These are phyloP conservation scores for Fusarium sp. DNA, from an alignment of 2,329 filamentous ascomycete genomes.

Conservation along the genomic window DNA sequence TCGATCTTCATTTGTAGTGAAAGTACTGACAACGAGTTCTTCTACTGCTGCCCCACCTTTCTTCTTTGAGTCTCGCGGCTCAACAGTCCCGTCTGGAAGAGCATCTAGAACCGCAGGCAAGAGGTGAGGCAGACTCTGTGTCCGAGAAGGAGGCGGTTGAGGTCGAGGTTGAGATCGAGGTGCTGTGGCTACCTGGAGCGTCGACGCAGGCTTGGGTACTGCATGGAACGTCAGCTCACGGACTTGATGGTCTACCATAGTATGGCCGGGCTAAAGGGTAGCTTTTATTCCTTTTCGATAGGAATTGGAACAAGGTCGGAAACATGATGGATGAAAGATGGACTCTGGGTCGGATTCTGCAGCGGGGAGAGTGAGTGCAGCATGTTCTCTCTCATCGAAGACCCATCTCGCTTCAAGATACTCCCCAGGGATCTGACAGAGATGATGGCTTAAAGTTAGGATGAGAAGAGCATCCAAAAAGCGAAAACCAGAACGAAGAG, in stretches of 20 bases:
- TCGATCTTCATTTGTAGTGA: slow-evolving; percentile 46
- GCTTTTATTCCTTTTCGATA: slow-evolving; percentile 24
- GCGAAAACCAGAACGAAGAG: neutral
- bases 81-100: slow-evolving; percentile 2
- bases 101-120: slow-evolving; percentile 20
- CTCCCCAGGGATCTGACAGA: slow-evolving; percentile 26
- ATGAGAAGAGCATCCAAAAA: neutral
- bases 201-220: slow-evolving; percentile 39
- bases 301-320: slow-evolving; percentile 23
- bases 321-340: slow-evolving; percentile 29
- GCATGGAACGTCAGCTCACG: slow-evolving; percentile 45
- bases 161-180: slow-evolving; percentile 13
- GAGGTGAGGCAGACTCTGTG: slow-evolving; percentile 27
- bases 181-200: slow-evolving; percentile 25
- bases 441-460: slow-evolving; percentile 8
- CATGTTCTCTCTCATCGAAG: slow-evolving; percentile 27
- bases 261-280: slow-evolving; percentile 32
- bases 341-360: slow-evolving; percentile 23
- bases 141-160: slow-evolving; percentile 13
- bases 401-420: slow-evolving; percentile 38
- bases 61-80: slow-evolving; percentile 10
- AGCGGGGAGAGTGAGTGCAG: slow-evolving; percentile 29
- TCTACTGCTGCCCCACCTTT: slow-evolving; percentile 9
- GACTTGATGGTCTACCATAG: slow-evolving; percentile 42
- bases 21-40: slow-evolving; percentile 46